Evolutionary conservation across 345 rosid species (phyloP).

Genomic region (Salix purpurea): DNA sequence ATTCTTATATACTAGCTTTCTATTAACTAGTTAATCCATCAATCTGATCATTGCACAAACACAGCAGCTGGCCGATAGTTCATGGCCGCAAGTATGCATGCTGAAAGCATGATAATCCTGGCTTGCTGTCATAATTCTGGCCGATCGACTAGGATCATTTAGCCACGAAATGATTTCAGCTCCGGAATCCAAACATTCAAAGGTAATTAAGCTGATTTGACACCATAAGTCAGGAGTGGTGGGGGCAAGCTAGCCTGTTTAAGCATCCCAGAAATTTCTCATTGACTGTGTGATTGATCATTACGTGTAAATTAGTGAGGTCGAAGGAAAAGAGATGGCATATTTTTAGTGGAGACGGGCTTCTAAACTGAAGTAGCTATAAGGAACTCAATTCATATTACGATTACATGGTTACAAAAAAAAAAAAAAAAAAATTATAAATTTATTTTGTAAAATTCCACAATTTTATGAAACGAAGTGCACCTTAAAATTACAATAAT

Average conservation of each 20-base stretch:
- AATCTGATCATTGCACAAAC: background rate
- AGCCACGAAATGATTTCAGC: slow-evolving; percentile 9
- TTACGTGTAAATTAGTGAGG: background rate
- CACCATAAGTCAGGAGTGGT: slow-evolving; percentile 18
- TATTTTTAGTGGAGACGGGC: background rate
- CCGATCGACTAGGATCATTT: slow-evolving; percentile 5
- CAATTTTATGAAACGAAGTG: no score
- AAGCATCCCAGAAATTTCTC: slow-evolving; percentile 6
- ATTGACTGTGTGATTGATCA: slow-evolving; percentile 4
- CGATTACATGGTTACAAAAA: no score
- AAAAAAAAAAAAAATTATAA: no score
- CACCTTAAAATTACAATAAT: no score
- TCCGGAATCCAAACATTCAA: slow-evolving; percentile 7
- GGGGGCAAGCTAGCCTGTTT: slow-evolving; percentile 16
- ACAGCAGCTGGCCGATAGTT: no score
- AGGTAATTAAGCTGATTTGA: slow-evolving; percentile 20
- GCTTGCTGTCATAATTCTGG: no score
- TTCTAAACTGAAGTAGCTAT: background rate
- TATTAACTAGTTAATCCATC: background rate
- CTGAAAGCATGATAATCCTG: no score
- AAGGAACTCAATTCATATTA: no score
- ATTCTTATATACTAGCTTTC: no score
- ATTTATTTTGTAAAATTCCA: no score
- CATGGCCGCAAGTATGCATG: background rate
- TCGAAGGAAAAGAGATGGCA: background rate